phyloP scores from a whole-genome alignment of 2,329 filamentous ascomycete species.

The Nemania sp. region DNA sequence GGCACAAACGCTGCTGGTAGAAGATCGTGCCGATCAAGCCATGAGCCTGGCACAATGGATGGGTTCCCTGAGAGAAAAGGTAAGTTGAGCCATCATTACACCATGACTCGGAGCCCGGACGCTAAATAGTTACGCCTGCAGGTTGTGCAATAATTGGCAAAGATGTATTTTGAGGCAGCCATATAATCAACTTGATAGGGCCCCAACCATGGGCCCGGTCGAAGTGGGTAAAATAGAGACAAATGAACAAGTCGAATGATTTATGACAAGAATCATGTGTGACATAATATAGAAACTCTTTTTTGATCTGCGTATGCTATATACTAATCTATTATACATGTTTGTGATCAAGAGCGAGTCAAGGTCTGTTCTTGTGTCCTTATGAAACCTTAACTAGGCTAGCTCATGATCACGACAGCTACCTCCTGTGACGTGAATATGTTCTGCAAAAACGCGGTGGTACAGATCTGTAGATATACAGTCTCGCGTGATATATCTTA shows the following conservation, averaged over 20 bases:
- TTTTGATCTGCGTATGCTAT: too few species aligned
- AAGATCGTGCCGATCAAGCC: conserved; percentile 92
- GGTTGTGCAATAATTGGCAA: conserved; percentile 31
- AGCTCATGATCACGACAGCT: too few species aligned
- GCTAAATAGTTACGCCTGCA: conserved; percentile 19
- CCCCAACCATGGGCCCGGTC: conserved; percentile 2
- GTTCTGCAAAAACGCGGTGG: background rate
- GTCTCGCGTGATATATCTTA: background rate
- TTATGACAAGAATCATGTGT: conserved; percentile 13
- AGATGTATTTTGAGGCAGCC: too few species aligned
- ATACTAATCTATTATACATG: too few species aligned
- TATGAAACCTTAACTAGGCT: too few species aligned
- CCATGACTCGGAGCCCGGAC: conserved; percentile 4
- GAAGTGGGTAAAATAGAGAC: conserved; percentile 13
- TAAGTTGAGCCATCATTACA: conserved; percentile 46
- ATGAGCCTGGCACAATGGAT: conserved; percentile 94
- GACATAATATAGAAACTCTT: too few species aligned
- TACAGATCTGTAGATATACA: background rate
- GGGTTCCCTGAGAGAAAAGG: conserved; percentile 91
- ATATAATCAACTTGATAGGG: too few species aligned
- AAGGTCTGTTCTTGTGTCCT: too few species aligned
- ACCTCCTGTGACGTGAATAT: too few species aligned
- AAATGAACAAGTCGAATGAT: conserved; percentile 20
- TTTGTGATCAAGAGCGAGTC: too few species aligned
- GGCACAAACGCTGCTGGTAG: conserved; percentile 94